These are phyloP conservation scores for Elaeis guineensis DNA, from an alignment of 176 grass and related monocot species.

Conservation along the genomic window DNA sequence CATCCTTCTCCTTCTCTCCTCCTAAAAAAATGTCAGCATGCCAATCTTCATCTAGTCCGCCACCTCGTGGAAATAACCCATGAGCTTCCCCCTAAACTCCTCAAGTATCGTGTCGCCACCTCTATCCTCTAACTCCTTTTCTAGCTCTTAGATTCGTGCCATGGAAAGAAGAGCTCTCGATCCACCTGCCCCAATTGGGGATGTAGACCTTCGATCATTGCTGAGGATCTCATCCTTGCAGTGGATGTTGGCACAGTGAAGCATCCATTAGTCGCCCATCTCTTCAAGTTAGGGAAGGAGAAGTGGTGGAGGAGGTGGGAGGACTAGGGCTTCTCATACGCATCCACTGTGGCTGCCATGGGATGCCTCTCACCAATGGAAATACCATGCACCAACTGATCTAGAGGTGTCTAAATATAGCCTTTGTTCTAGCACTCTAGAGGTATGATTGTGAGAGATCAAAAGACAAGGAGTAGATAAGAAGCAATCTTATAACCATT, in stretches of 20 bases:
- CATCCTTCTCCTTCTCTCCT: not conserved
- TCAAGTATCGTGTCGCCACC: conserved; percentile 30
- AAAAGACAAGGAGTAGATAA: no score
- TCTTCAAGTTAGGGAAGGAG: conserved; percentile 48
- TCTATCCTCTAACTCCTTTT: not conserved
- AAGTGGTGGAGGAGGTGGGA: no score
- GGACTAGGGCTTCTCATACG: no score
- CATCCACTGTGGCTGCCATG: no score
- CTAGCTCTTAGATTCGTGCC: not conserved
- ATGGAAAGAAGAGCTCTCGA: no score
- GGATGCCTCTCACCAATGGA: no score
- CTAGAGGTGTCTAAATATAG: no score
- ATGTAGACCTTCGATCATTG: not conserved
- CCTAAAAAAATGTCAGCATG: not conserved
- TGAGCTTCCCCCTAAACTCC: conserved; percentile 27
- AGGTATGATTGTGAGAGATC: no score
- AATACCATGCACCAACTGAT: no score
- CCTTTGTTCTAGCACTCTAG: no score
- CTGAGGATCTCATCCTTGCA: not conserved
- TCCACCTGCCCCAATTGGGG: not conserved
- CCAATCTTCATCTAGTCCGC: conserved; percentile 15
- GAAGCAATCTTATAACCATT: no score
- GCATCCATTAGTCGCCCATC: conserved; percentile 41
- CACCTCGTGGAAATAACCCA: conserved; percentile 24
- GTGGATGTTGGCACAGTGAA: conserved; percentile 26